Evolutionary conservation across 2,329 filamentous ascomycete species (phyloP), one percentile per base, ranked within the genome.

Genomic region (Chaetomiaceae sp.): DNA sequence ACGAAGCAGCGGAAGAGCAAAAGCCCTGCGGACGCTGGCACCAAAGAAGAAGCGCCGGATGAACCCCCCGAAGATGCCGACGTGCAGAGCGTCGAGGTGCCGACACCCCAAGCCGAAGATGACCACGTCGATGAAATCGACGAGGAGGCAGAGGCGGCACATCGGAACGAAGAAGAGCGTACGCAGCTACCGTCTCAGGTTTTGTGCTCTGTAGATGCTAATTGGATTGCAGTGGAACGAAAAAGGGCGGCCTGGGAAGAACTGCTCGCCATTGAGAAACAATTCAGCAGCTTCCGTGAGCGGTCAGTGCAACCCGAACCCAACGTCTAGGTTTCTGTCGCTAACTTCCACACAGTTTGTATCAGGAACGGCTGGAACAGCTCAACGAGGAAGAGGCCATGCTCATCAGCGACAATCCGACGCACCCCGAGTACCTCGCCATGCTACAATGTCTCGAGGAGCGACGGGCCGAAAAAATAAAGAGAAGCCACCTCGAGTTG

Each of bases 361-460:
- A 91, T 67, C 89, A 93, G 64, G 92, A 97, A 67, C 82, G 89
- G 56, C 78, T 99, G 19, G 85, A 87, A 44, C 84, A 88, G 62
- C 75, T 95, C 49, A 90, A 95, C 61, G 72, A 77, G 58, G 82
- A 86, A 66, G 82, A 86, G 62, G 76, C 75, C 27, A 82, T 83
- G 66, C 69, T 86, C 16, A 68, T 73, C 49, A 73, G 78, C 59
- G 74, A 78, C 41, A 75, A 73, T 48, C 82, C 82, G n/a, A 86
- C 82, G n/a, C 93, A 99, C 65, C 88, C 89, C 31, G 92, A 96
- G 66, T 92, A 91, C 59, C 76, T 96, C 31, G 87, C 88, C 37
- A 95, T 96, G 83, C 85, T 95, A 66, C 83, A 89, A 65, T 90
- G 86, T 64, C 80, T 99, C 49, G 83, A 95, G 69, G 85, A 86